Conservation (phyloP, 306 rosid species). For the Begonia loranthoides region DNA sequence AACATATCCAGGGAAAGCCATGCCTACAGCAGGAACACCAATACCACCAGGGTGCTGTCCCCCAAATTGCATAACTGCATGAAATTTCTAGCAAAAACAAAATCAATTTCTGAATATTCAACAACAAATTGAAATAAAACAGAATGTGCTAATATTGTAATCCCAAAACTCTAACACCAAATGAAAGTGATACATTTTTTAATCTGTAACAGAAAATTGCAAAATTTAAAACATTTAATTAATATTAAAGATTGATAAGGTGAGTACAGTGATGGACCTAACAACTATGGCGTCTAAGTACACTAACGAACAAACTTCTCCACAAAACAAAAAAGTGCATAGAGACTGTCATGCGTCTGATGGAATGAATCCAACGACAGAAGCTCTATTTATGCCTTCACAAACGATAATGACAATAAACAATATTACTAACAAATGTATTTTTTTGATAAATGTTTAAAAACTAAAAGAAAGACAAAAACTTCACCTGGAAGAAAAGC, state of each 20-base stretch:
- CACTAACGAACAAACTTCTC: too few species aligned
- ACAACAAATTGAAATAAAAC: background rate
- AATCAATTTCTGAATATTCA: background rate
- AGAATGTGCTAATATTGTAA: too few species aligned
- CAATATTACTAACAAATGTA: background rate
- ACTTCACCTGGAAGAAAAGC: conserved; percentile 77
- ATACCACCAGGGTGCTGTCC: conserved; percentile 97
- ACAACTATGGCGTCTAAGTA: too few species aligned
- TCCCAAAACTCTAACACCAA: too few species aligned
- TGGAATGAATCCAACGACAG: background rate
- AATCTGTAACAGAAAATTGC: background rate
- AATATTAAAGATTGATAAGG: too few species aligned
- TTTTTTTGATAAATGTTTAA: background rate
- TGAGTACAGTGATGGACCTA: too few species aligned
- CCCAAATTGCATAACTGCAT: conserved; percentile 90
- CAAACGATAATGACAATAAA: too few species aligned
- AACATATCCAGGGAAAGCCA: conserved; percentile 99
- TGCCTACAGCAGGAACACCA: conserved; percentile 98
- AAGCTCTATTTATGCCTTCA: background rate
- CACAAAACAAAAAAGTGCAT: too few species aligned
- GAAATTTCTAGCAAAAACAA: conserved; percentile 9
- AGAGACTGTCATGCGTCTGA: too few species aligned
- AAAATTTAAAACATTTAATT: background rate
- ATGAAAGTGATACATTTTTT: background rate
- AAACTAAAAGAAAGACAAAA: conserved; percentile 1